Percentiles rank a stretch among this genome's conserved stretches.
Evolutionary conservation across 345 rosid genomes (phyloP).

Genomic region (Adansonia digitata): DNA sequence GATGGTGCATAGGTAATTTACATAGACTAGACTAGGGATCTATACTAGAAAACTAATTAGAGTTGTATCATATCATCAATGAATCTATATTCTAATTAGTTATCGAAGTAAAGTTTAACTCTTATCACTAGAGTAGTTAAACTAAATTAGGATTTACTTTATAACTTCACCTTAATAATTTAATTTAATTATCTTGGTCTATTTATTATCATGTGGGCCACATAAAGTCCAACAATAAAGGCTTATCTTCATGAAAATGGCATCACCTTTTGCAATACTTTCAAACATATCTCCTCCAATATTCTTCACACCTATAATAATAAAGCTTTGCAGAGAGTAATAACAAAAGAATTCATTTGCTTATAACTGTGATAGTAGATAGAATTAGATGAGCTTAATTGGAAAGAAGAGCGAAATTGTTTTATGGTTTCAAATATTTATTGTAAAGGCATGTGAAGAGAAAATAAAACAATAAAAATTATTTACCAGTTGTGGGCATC

Average conservation of each 20-base stretch:
- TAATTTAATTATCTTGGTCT: too few relatives aligned
- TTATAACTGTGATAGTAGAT: not conserved
- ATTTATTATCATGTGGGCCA: too few relatives aligned
- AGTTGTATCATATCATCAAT: too few relatives aligned
- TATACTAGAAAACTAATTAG: too few relatives aligned
- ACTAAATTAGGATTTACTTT: too few relatives aligned
- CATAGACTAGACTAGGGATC: too few relatives aligned
- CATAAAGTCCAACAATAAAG: too few relatives aligned
- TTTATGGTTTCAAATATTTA: not conserved
- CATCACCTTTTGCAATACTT: not conserved
- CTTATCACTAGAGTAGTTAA: too few relatives aligned
- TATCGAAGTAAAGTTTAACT: too few relatives aligned
- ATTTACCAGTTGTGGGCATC: not conserved
- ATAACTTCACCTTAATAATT: too few relatives aligned
- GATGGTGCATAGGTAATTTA: too few relatives aligned
- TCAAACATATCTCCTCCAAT: slow-evolving; percentile 7
- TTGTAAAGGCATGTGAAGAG: not conserved
- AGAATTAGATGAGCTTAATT: not conserved
- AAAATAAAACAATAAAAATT: not conserved
- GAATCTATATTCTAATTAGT: too few relatives aligned
- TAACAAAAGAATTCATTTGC: not conserved
- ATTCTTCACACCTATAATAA: not conserved
- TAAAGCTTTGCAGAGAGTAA: not conserved
- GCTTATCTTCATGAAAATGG: slow-evolving; percentile 4
- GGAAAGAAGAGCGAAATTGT: not conserved